These are phyloP conservation scores for Diplodia intermedia DNA, from an alignment of 2,329 filamentous ascomycete genomes.

Conservation along the genomic window DNA sequence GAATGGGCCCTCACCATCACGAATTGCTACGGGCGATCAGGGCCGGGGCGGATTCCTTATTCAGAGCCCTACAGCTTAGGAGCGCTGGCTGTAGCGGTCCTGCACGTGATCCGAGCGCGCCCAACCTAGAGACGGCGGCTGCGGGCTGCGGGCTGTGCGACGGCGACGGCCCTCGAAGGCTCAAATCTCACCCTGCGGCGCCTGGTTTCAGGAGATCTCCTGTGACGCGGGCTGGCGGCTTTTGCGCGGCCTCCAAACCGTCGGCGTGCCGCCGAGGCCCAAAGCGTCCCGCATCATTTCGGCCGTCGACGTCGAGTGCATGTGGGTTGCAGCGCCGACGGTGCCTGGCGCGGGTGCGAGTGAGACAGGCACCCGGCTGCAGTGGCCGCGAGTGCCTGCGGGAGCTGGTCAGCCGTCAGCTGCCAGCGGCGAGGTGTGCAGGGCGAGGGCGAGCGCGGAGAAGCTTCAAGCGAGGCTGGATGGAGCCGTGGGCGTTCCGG, in stretches of 20 bases:
- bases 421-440: conserved; percentile 11
- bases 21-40: conserved; percentile 21
- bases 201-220: conserved; percentile 26
- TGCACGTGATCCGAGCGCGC: conserved; percentile 24
- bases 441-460: conserved; percentile 10
- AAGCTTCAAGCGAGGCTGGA: conserved; percentile 19
- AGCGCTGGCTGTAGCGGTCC: neutral
- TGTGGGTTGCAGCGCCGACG: neutral
- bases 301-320: neutral
- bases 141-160: conserved; percentile 16
- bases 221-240: conserved; percentile 20
- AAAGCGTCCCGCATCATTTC: conserved; percentile 31
- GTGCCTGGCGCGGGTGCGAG: conserved; percentile 16
- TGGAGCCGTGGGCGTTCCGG: conserved; percentile 18
- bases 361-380: conserved; percentile 20
- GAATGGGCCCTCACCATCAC: conserved; percentile 10
- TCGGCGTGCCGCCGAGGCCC: conserved; percentile 27
- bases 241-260: conserved; percentile 16
- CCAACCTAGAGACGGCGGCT: neutral
- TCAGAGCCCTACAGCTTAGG: conserved; percentile 11
- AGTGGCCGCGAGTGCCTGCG: neutral
- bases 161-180: conserved; percentile 8
- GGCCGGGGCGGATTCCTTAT: conserved; percentile 22
- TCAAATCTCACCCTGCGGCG: conserved; percentile 22
- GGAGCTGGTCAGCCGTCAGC: conserved; percentile 15